These are phyloP conservation scores for Lignosus rhinocerotis DNA, from an alignment of 1,284 basidiomycete genomes.

Conservation along the genomic window DNA sequence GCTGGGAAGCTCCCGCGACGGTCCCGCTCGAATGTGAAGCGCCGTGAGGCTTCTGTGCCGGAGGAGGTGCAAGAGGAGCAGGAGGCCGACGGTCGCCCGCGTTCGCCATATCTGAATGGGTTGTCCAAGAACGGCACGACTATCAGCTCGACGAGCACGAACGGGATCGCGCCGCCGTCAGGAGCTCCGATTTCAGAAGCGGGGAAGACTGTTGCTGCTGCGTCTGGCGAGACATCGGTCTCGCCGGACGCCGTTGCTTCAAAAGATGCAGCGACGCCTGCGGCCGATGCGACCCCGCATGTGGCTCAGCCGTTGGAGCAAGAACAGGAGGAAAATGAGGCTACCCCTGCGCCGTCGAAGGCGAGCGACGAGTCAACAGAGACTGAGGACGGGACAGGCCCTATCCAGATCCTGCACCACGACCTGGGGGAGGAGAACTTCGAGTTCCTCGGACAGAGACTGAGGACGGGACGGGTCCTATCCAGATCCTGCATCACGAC, in stretches of 20 bases:
- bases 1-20: conserved; percentile 10
- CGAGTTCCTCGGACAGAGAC: conserved; percentile 23
- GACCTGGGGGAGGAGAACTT: conserved; percentile 30
- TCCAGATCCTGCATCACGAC: conserved; percentile 29
- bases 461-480: conserved; percentile 16
- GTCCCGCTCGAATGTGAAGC: neutral
- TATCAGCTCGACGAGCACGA: neutral
- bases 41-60: neutral
- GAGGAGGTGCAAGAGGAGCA: neutral
- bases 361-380: conserved; percentile 9
- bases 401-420: conserved; percentile 28
- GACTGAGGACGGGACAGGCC: conserved; percentile 14
- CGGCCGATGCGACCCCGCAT: neutral
- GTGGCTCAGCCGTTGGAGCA: no score
- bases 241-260: neutral
- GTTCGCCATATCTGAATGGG: neutral
- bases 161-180: neutral
- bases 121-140: neutral
- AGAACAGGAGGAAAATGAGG: neutral
- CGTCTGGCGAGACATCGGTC: neutral
- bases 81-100: neutral
- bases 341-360: conserved; percentile 10
- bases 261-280: neutral
- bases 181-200: neutral
- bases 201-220: neutral